These are phyloP conservation scores for Phylloporus sp. DNA, from an alignment of 768 basidiomycete genomes.

Conservation along the genomic window DNA sequence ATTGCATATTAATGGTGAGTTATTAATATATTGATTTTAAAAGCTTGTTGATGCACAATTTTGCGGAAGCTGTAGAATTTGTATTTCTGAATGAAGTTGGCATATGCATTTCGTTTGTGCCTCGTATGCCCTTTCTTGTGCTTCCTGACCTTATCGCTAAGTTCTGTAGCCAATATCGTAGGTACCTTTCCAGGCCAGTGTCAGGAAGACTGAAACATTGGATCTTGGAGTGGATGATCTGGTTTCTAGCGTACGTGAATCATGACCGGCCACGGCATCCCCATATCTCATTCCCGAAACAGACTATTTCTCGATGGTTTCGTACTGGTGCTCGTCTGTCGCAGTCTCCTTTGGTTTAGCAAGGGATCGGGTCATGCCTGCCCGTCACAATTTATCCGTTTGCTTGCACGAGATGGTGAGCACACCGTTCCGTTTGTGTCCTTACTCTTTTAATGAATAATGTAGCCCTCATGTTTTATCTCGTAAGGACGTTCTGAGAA, in stretches of 20 bases:
- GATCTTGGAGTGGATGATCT: too few species aligned
- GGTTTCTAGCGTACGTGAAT: neutral
- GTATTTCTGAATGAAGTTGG: slow-evolving; percentile 2
- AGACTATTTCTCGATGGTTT: slow-evolving; percentile 1
- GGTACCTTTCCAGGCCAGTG: too few species aligned
- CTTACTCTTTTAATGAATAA: slow-evolving; percentile 23
- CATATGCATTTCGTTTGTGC: slow-evolving; percentile 11
- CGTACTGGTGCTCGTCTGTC: neutral
- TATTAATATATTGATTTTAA: neutral
- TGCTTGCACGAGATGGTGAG: slow-evolving; percentile 11
- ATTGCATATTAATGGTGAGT: too few species aligned
- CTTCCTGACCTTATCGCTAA: neutral
- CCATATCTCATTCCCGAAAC: neutral
- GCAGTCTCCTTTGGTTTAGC: neutral
- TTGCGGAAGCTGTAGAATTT: neutral
- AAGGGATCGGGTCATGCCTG: neutral
- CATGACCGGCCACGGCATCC: neutral
- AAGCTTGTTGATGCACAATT: neutral
- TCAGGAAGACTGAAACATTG: too few species aligned
- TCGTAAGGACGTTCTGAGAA: neutral
- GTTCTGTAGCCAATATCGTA: slow-evolving; percentile 3
- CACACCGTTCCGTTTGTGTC: slow-evolving; percentile 21
- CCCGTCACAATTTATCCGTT: neutral
- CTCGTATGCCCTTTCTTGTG: neutral
- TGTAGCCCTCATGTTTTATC: neutral